Conservation (phyloP, 208 protist species). For the Baffinella frigidus region DNA sequence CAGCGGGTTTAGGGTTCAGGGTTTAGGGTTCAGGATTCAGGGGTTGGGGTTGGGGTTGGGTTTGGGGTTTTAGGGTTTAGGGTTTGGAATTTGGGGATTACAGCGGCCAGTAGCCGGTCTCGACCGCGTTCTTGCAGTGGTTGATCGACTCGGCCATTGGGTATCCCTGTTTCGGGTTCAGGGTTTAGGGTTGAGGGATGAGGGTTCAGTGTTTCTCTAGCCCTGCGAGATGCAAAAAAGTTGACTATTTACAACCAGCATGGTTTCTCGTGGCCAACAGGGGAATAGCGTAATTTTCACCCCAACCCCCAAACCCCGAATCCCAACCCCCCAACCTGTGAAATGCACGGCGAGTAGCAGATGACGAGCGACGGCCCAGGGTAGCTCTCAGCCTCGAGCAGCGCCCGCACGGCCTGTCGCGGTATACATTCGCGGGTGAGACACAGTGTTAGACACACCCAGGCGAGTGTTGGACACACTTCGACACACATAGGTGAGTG, state of each 20-base stretch:
- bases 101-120: constrained; percentile 73
- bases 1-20: too few relatives aligned
- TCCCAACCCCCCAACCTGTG: too few relatives aligned
- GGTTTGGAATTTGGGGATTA: not conserved
- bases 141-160: constrained; percentile 64
- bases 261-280: not conserved
- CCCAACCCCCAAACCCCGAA: too few relatives aligned
- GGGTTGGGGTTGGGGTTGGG: not conserved
- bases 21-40: not conserved
- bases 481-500: too few relatives aligned
- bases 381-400: constrained; percentile 75
- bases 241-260: not conserved
- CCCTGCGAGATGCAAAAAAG: too few relatives aligned
- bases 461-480: too few relatives aligned
- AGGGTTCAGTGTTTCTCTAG: too few relatives aligned
- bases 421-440: too few relatives aligned
- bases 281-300: too few relatives aligned
- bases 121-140: constrained; percentile 70
- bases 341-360: constrained; percentile 75
- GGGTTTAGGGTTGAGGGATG: too few relatives aligned
- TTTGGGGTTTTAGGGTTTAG: not conserved
- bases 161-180: too few relatives aligned
- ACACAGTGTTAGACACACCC: too few relatives aligned
- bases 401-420: constrained; percentile 66
- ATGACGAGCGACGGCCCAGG: constrained; percentile 72